phyloP scores from a whole-genome alignment of 176 grass and related monocot genomes.

The Cocos nucifera region DNA sequence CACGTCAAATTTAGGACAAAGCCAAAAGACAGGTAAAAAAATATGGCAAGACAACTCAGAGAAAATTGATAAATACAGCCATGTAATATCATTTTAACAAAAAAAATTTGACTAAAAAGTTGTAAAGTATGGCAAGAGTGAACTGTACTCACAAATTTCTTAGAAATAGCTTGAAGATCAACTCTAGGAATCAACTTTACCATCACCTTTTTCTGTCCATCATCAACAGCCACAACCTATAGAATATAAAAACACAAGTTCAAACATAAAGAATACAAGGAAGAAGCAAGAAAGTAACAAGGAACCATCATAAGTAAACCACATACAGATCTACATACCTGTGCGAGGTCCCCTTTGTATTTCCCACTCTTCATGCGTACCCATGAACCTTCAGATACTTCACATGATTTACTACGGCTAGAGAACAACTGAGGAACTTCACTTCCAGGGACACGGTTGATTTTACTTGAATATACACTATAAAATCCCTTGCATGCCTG shows the following conservation, averaged over 20 bases:
- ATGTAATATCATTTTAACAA: too few relatives aligned
- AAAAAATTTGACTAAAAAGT: neutral
- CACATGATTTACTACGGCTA: conserved; percentile 51
- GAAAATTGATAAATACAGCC: too few relatives aligned
- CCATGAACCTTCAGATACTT: conserved; percentile 71
- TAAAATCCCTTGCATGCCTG: conserved; percentile 99
- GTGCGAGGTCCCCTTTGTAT: conserved; percentile 94
- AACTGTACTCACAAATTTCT: conserved; percentile 64
- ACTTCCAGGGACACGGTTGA: conserved; percentile 53
- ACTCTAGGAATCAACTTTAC: conserved; percentile 88
- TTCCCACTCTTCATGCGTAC: conserved; percentile 85
- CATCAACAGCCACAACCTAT: conserved; percentile 60
- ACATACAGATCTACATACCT: conserved; percentile 32
- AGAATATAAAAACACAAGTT: conserved; percentile 1
- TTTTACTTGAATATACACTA: conserved; percentile 57
- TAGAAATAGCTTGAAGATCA: conserved; percentile 78
- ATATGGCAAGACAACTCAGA: too few relatives aligned
- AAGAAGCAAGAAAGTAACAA: neutral
- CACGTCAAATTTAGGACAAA: too few relatives aligned
- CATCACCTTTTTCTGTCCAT: conserved; percentile 65
- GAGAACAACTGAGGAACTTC: conserved; percentile 81
- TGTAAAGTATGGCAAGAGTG: neutral
- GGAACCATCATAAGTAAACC: conserved; percentile 1
- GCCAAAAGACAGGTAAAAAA: too few relatives aligned
- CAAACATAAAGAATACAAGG: too few relatives aligned